Base-by-base conservation (phyloP, 2,329 filamentous ascomycete species). In the Uncinocarpus reesii region DNA sequence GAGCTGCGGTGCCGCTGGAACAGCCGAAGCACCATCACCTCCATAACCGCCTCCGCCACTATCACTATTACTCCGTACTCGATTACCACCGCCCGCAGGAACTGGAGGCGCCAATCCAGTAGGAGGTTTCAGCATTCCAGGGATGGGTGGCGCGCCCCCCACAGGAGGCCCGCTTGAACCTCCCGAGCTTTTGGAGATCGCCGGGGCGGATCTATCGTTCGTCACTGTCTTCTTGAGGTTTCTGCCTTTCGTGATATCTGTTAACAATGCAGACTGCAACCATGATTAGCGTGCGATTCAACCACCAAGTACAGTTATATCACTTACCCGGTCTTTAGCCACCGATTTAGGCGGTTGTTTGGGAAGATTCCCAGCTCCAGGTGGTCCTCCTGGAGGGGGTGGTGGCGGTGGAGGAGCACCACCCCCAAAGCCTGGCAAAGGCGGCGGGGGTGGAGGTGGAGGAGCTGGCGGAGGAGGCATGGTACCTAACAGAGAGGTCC, bases 171-270 rank as follows among this genome's bases (percentile, higher is more conserved):
- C 80, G 26, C 74, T 76, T 10, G 77, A 75, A 26, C 73, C 72
- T 42, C 72, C 73, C 45, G 74, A 72, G 43, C 72, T 60, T 48
- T 76, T 79, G 52, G 67, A 76, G 49, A 95, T 65, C 43, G 77
- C 59, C 0, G 90, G 90, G 6, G 86, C 86, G 18, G 89, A 95
- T 65, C 90, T 82, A 66, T 96, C 90, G 68, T 96, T 95, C 57
- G 89, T 86, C 48, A 87, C 82, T 26, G 86, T 75, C 67, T 95
- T 95, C 68, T 84, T 95, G 51, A 96, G 74, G 52, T 73, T 71
- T 56, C 71, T 75, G 55, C 90, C 92, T 66, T 93, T 94, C 56
- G 74, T 72, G 58, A 98, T 98, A 66, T 96, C 90, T 60, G 80
- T 77, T 37, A 96, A 78, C 29, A 98, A 75, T 47, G 90, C 89